Evolutionary conservation across 2,329 filamentous ascomycete species (phyloP).

Genomic region (Phialocephala sp.): DNA sequence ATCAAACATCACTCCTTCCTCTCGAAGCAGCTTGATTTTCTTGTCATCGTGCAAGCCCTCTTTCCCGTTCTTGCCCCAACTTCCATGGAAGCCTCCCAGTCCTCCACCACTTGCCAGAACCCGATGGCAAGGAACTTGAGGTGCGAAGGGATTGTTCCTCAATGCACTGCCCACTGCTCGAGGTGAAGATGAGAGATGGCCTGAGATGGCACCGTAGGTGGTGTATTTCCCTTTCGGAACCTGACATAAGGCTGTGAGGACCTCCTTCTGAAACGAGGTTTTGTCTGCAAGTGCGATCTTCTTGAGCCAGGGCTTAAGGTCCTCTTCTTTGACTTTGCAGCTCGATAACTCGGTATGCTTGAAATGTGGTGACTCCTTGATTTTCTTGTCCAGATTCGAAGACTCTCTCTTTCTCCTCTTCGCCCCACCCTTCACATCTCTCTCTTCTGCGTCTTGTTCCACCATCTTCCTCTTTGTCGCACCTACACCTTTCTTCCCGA

Average conservation of each 20-base stretch:
- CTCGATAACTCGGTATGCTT: conserved; percentile 50
- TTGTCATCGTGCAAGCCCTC: conserved; percentile 70
- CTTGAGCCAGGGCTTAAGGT: conserved; percentile 32
- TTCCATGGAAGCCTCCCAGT: conserved; percentile 75
- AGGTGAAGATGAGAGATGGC: conserved; percentile 71
- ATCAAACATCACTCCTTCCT: conserved; percentile 70
- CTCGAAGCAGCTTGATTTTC: conserved; percentile 58
- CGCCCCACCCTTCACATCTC: neutral
- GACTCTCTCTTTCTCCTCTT: conserved; percentile 19
- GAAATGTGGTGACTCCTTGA: neutral
- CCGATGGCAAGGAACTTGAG: conserved; percentile 80
- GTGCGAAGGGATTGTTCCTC: conserved; percentile 81
- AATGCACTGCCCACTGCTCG: conserved; percentile 80
- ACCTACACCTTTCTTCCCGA: conserved; percentile 4
- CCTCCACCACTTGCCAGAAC: conserved; percentile 75
- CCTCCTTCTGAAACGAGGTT: conserved; percentile 63
- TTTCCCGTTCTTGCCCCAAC: conserved; percentile 65
- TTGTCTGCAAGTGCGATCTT: conserved; percentile 36
- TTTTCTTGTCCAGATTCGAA: conserved; percentile 2
- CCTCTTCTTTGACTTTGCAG: conserved; percentile 14
- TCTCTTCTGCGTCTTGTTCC: conserved; percentile 8
- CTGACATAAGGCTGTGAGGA: conserved; percentile 77
- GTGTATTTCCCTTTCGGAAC: conserved; percentile 78
- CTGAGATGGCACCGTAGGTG: conserved; percentile 77
- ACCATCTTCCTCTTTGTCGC: conserved; percentile 18